Conservation (phyloP, 768 basidiomycete genomes). For the Tricholoma sp. region DNA sequence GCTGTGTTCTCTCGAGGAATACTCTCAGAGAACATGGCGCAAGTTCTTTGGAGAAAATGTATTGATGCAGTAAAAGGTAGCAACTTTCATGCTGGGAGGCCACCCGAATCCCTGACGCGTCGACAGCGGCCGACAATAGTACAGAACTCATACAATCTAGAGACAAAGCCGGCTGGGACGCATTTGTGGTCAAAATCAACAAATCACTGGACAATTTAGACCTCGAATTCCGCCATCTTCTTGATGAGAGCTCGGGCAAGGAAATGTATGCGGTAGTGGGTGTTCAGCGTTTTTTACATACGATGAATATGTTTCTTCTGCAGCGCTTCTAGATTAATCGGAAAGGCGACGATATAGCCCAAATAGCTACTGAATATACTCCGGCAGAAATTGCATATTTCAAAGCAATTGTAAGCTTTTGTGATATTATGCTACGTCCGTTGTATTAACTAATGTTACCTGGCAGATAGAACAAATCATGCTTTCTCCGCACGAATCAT, state of each 20-base stretch:
- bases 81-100: not conserved
- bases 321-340: constrained; percentile 57
- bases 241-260: constrained; percentile 60
- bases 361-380: constrained; percentile 79
- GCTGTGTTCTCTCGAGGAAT: constrained; percentile 67
- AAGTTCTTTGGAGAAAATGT: constrained; percentile 63
- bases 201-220: constrained; percentile 59
- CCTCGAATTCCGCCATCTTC: constrained; percentile 60
- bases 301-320: not conserved
- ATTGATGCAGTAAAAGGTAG: constrained; percentile 64
- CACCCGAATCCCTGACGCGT: constrained; percentile 7
- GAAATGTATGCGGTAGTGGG: constrained; percentile 69
- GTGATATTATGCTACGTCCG: not conserved
- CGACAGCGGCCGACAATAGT: constrained; percentile 46
- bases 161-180: constrained; percentile 48
- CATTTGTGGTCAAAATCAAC: constrained; percentile 58
- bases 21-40: constrained; percentile 59
- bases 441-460: constrained; percentile 1
- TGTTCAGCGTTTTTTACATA: constrained; percentile 1
- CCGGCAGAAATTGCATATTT: constrained; percentile 79
- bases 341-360: constrained; percentile 77
- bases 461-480: constrained; percentile 82
- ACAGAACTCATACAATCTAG: constrained; percentile 41
- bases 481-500: constrained; percentile 69
- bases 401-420: constrained; percentile 63